phyloP scores from a whole-genome alignment of 768 basidiomycete genomes.

The Rhodotorula paludigena region DNA sequence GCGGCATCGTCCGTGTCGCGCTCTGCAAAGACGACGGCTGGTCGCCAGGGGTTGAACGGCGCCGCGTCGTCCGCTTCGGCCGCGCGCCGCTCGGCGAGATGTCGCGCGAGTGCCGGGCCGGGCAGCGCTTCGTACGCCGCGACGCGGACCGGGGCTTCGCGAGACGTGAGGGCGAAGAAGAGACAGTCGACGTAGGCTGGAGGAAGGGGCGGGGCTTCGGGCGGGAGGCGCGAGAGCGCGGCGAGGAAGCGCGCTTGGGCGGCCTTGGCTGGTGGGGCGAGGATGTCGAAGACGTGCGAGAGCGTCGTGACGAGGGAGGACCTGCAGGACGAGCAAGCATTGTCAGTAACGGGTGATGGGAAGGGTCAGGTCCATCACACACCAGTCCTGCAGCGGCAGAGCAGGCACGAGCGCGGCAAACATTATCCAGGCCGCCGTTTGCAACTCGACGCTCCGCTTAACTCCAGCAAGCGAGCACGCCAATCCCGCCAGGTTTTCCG shows the following conservation, averaged over 20 bases:
- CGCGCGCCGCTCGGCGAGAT: background rate
- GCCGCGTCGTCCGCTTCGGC: background rate
- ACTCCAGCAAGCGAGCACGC: no score
- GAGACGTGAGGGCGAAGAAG: background rate
- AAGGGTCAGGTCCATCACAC: no score
- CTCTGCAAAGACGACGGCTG: background rate
- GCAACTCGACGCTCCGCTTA: no score
- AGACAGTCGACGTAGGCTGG: background rate
- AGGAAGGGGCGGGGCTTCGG: no score
- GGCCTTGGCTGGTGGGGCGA: background rate
- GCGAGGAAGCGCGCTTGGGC: conserved; percentile 8
- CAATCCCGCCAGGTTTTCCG: no score
- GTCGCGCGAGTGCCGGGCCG: background rate
- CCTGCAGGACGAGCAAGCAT: no score
- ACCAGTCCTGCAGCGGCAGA: no score
- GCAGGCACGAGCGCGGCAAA: no score
- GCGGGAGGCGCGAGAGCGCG: conserved; percentile 1
- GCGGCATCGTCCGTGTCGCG: background rate
- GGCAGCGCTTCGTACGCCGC: background rate
- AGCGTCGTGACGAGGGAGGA: no score
- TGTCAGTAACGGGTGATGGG: no score
- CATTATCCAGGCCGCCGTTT: no score
- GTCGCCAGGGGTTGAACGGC: background rate
- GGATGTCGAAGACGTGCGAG: background rate
- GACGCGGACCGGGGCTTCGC: background rate